These are phyloP conservation scores for Tilletiopsis washingtonensis DNA, from an alignment of 1,284 basidiomycete genomes.

Conservation along the genomic window DNA sequence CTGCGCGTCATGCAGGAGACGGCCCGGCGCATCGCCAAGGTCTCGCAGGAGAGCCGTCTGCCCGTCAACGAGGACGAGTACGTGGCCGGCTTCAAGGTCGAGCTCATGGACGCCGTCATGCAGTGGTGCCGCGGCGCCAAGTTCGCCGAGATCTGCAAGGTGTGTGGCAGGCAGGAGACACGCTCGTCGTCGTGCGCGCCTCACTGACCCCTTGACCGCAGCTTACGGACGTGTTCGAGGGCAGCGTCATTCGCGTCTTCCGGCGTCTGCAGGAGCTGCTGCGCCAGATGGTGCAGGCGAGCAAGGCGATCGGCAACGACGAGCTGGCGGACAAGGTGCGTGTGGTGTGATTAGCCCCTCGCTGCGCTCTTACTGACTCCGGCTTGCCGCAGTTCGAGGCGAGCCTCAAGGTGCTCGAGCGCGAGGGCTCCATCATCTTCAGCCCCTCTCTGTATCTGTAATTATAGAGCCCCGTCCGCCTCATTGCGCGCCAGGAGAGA, in stretches of 20 bases:
- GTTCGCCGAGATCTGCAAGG: conserved; percentile 93
- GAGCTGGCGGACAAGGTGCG: conserved; percentile 67
- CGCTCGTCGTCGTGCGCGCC: not conserved
- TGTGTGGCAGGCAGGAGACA: conserved; percentile 34
- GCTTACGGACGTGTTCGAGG: conserved; percentile 94
- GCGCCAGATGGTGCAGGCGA: conserved; percentile 87
- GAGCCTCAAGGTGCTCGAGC: conserved; percentile 34
- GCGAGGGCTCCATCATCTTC: conserved; percentile 45
- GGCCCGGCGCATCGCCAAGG: conserved; percentile 86
- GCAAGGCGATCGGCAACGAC: conserved; percentile 89
- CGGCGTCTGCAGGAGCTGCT: conserved; percentile 85
- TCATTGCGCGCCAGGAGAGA: too few species aligned
- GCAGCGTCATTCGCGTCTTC: conserved; percentile 72
- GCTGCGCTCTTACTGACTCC: too few species aligned
- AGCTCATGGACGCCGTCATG: conserved; percentile 93
- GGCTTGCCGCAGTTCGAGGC: too few species aligned
- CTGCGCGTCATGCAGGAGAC: conserved; percentile 90
- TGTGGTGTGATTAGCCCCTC: too few species aligned
- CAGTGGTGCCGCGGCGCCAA: conserved; percentile 97
- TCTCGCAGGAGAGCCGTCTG: conserved; percentile 86
- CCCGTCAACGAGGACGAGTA: conserved; percentile 87
- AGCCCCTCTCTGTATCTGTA: conserved; percentile 18
- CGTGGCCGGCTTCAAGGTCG: conserved; percentile 90
- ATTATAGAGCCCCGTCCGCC: too few species aligned
- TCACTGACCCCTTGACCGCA: conserved; percentile 46